Conservation (phyloP, 2,329 filamentous ascomycete genomes). For the Fusarium torulosum region DNA sequence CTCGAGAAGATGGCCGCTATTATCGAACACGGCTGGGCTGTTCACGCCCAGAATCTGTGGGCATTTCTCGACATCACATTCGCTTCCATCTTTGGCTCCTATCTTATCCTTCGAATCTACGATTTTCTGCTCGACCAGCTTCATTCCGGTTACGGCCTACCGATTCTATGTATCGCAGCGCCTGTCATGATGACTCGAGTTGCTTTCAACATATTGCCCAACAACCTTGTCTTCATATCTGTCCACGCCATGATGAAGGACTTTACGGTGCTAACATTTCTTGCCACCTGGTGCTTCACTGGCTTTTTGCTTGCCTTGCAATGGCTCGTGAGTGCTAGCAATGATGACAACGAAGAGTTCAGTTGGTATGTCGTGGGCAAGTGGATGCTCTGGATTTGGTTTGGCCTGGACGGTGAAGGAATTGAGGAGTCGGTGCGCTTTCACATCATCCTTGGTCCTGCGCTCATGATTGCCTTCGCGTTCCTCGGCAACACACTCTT, state of each 20-base stretch:
- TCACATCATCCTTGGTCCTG: constrained; percentile 75
- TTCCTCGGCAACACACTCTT: constrained; percentile 82
- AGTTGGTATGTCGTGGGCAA: constrained; percentile 71
- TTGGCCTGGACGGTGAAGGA: constrained; percentile 75
- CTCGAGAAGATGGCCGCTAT: constrained; percentile 75
- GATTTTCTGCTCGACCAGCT: constrained; percentile 62
- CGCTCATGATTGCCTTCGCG: constrained; percentile 78
- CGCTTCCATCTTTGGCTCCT: constrained; percentile 70
- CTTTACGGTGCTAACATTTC: constrained; percentile 74
- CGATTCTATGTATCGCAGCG: constrained; percentile 74
- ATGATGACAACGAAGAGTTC: constrained; percentile 49
- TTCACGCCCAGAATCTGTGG: constrained; percentile 81
- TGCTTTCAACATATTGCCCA: constrained; percentile 79
- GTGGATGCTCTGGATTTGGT: constrained; percentile 87
- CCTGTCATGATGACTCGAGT: constrained; percentile 77
- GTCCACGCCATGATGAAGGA: constrained; percentile 81
- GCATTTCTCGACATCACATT: constrained; percentile 81
- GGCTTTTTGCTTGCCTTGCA: constrained; percentile 77
- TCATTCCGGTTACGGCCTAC: constrained; percentile 68
- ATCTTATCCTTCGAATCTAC: constrained; percentile 70
- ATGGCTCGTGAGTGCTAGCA: constrained; percentile 65
- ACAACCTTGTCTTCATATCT: constrained; percentile 81
- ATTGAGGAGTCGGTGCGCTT: constrained; percentile 68
- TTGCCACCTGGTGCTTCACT: constrained; percentile 77
- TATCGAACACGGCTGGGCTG: constrained; percentile 74